A percentile compares a stretch with the other conserved stretches of the same genome.
Evolutionary conservation across 1,139 yeast genomes (phyloP).

Genomic region (Kluyveromyces sp.): DNA sequence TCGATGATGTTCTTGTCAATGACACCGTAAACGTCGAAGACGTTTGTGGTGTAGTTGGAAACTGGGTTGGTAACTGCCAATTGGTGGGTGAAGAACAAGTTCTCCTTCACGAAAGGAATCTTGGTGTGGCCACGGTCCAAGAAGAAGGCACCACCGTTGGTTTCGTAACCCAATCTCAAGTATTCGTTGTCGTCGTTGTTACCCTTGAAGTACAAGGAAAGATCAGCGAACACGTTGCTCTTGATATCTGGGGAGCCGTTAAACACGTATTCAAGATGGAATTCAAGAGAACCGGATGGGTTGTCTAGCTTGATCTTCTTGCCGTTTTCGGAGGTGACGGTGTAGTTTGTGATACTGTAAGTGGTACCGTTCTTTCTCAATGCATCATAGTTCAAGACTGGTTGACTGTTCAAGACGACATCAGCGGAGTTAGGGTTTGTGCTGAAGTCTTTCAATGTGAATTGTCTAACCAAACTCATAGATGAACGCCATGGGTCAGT

Average conservation of each 20-base stretch:
- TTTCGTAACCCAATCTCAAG: slow-evolving; percentile 18
- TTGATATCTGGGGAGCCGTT: slow-evolving; percentile 10
- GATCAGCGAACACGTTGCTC: slow-evolving; percentile 11
- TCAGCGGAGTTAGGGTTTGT: slow-evolving; percentile 22
- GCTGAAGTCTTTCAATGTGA: slow-evolving; percentile 23
- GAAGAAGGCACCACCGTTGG: slow-evolving; percentile 18
- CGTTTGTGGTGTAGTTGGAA: background rate
- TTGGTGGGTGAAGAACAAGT: slow-evolving; percentile 18
- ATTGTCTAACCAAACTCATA: slow-evolving; percentile 29
- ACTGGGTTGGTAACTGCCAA: slow-evolving; percentile 4
- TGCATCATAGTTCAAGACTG: slow-evolving; percentile 12
- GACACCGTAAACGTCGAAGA: slow-evolving; percentile 25
- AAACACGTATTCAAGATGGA: slow-evolving; percentile 12
- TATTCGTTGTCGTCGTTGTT: slow-evolving; percentile 12
- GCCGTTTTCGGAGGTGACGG: background rate
- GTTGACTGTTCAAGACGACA: slow-evolving; percentile 21
- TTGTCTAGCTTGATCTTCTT: background rate
- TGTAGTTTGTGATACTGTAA: background rate
- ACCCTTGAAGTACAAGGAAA: slow-evolving; percentile 13
- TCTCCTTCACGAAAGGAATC: slow-evolving; percentile 13
- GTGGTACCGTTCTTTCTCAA: slow-evolving; percentile 1
- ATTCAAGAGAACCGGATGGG: slow-evolving; percentile 9
- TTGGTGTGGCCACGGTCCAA: slow-evolving; percentile 19
- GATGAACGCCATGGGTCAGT: slow-evolving; percentile 31
- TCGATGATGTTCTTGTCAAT: slow-evolving; percentile 28